Evolutionary conservation across 2,329 filamentous ascomycete species (phyloP).

Genomic region (Penicillium crustosum): DNA sequence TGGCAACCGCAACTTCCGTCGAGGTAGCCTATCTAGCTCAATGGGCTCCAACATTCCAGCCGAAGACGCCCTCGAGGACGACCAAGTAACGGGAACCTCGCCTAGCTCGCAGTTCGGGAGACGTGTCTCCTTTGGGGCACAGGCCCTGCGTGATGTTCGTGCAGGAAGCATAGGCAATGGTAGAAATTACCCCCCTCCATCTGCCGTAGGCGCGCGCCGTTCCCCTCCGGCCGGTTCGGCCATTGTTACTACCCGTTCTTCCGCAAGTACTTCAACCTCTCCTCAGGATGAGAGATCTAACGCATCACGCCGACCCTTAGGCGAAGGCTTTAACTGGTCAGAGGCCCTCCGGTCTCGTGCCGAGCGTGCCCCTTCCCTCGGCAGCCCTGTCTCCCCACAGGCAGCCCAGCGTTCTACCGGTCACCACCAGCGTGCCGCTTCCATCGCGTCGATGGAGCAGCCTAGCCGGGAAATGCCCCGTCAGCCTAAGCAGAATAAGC

Average conservation of each 20-base stretch:
- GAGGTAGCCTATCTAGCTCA: conserved; percentile 68
- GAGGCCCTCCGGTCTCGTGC: conserved; percentile 91
- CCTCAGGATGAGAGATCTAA: conserved; percentile 44
- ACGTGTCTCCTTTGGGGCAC: conserved; percentile 85
- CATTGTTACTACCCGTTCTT: conserved; percentile 28
- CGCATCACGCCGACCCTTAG: conserved; percentile 54
- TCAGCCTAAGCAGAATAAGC: conserved; percentile 62
- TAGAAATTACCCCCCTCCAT: conserved; percentile 52
- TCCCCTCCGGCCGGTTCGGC: conserved; percentile 25
- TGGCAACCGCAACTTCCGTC: conserved; percentile 55
- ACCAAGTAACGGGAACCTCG: conserved; percentile 67
- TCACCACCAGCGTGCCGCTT: conserved; percentile 43
- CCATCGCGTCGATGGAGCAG: conserved; percentile 57
- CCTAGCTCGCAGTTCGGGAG: conserved; percentile 70
- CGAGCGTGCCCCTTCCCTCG: conserved; percentile 65
- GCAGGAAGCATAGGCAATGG: conserved; percentile 62
- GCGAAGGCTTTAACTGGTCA: conserved; percentile 95
- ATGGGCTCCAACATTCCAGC: conserved; percentile 42
- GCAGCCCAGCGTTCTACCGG: conserved; percentile 50
- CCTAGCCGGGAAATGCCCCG: conserved; percentile 49
- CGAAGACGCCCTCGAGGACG: conserved; percentile 57
- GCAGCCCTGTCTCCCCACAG: conserved; percentile 35
- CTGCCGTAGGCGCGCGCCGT: conserved; percentile 26
- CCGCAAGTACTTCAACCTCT: conserved; percentile 40
- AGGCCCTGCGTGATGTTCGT: conserved; percentile 71